These are phyloP conservation scores for Teratosphaeria nubilosa DNA, from an alignment of 2,329 filamentous ascomycete species.

Conservation along the genomic window DNA sequence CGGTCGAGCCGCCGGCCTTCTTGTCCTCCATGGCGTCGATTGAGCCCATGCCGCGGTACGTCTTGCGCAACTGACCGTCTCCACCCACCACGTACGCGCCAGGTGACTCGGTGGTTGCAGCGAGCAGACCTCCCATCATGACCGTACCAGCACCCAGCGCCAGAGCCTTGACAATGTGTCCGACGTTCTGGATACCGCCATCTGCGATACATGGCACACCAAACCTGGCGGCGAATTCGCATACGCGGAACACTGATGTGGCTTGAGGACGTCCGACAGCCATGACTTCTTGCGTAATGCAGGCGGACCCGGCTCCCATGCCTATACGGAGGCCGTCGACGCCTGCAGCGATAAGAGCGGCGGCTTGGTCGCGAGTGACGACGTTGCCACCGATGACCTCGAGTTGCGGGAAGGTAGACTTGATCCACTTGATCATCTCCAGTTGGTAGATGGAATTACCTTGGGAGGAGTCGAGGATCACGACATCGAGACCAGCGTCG, in stretches of 20 bases:
- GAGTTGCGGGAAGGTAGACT: conserved; percentile 70
- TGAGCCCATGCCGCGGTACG: conserved; percentile 96
- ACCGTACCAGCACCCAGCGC: conserved; percentile 87
- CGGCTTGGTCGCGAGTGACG: conserved; percentile 93
- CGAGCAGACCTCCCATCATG: conserved; percentile 98
- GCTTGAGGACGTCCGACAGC: conserved; percentile 95
- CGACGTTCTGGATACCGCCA: conserved; percentile 95
- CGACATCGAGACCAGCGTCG: conserved; percentile 89
- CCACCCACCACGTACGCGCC: conserved; percentile 93
- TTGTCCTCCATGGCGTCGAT: conserved; percentile 99
- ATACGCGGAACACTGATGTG: conserved; percentile 81
- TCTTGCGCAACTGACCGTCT: conserved; percentile 97
- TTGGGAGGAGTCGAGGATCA: conserved; percentile 91
- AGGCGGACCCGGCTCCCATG: conserved; percentile 96
- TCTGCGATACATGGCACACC: conserved; percentile 97
- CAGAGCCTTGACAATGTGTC: conserved; percentile 97
- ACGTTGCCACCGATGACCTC: conserved; percentile 98
- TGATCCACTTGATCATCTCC: conserved; percentile 95
- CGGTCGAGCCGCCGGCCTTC: conserved; percentile 63
- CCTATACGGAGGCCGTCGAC: conserved; percentile 95
- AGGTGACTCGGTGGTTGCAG: conserved; percentile 93
- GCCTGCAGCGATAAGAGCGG: conserved; percentile 80
- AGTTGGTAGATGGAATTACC: conserved; percentile 98
- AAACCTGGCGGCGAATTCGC: conserved; percentile 80
- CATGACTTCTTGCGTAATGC: conserved; percentile 99